Percentiles rank a stretch among this genome's conserved stretches.
phyloP scores from a whole-genome alignment of 768 basidiomycete genomes.

The Termitomyces sp. region DNA sequence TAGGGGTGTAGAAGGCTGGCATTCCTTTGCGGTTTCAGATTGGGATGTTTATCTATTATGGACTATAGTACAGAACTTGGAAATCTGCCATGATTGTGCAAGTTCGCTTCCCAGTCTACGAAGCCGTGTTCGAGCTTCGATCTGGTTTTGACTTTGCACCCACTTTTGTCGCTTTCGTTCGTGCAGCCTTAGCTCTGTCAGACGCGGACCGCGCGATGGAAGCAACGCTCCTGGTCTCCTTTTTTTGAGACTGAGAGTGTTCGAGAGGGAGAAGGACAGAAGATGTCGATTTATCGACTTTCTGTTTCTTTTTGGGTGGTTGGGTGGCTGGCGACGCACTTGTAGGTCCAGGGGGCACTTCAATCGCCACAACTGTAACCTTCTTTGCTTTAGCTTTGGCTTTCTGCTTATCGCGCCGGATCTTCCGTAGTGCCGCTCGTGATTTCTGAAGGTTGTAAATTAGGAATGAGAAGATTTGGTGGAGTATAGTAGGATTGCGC shows the following conservation, averaged over 20 bases:
- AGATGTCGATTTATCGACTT: constrained; percentile 10
- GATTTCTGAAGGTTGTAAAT: constrained; percentile 35
- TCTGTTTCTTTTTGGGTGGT: constrained; percentile 17
- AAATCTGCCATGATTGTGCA: background rate
- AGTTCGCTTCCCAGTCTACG: background rate
- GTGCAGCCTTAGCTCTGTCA: constrained; percentile 34
- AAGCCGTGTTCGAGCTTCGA: background rate
- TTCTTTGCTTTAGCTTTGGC: constrained; percentile 32
- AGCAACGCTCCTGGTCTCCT: constrained; percentile 15
- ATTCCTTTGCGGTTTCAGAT: background rate
- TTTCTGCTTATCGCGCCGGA: constrained; percentile 48
- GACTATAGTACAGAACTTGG: background rate
- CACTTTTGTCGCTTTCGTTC: constrained; percentile 21
- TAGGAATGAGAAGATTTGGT: background rate
- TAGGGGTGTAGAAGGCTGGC: background rate
- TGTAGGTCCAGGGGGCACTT: background rate
- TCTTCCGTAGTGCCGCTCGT: constrained; percentile 39
- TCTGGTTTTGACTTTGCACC: constrained; percentile 13
- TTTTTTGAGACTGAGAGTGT: constrained; percentile 7
- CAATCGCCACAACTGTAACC: background rate
- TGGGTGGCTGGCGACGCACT: background rate
- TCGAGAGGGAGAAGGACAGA: constrained; percentile 1
- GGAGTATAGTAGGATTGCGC: constrained; percentile 10
- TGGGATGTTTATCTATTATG: constrained; percentile 4
- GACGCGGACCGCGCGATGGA: constrained; percentile 35